Percentiles rank a stretch among this genome's conserved stretches.
Evolutionary conservation across 768 basidiomycete species (phyloP).

Genomic region (Termitomyces sp.): DNA sequence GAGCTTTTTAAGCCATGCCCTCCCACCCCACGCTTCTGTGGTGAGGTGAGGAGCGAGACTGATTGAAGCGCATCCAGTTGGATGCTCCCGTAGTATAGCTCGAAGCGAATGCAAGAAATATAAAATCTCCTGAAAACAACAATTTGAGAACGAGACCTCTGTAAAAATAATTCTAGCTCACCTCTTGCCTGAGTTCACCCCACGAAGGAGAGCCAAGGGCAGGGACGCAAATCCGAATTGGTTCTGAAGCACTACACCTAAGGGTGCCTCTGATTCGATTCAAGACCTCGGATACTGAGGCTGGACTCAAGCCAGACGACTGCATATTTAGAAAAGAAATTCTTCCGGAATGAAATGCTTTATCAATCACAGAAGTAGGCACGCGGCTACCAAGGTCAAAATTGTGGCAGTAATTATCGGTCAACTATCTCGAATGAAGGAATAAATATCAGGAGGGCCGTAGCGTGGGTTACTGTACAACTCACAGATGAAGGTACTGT

Average conservation of each 20-base stretch:
- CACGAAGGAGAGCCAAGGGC: slow-evolving; percentile 59
- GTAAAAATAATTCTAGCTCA: slow-evolving; percentile 24
- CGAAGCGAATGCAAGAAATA: slow-evolving; percentile 71
- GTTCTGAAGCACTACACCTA: slow-evolving; percentile 14
- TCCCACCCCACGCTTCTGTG: slow-evolving; percentile 50
- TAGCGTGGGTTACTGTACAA: slow-evolving; percentile 11
- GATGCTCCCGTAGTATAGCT: slow-evolving; percentile 47
- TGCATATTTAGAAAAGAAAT: slow-evolving; percentile 23
- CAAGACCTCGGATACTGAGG: slow-evolving; percentile 17
- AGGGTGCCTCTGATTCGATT: slow-evolving; percentile 25
- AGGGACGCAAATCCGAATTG: slow-evolving; percentile 58
- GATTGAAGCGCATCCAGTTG: slow-evolving; percentile 61
- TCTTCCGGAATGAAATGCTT: slow-evolving; percentile 32
- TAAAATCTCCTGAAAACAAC: slow-evolving; percentile 50
- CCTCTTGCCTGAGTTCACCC: slow-evolving; percentile 58
- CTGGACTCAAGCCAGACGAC: slow-evolving; percentile 2
- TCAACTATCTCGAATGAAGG: slow-evolving; percentile 28
- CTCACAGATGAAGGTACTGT: slow-evolving; percentile 54
- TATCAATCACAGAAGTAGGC: slow-evolving; percentile 43
- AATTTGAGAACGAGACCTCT: background rate
- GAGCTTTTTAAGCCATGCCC: slow-evolving; percentile 72
- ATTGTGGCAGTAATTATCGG: slow-evolving; percentile 58
- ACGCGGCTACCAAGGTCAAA: slow-evolving; percentile 72
- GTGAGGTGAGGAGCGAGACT: slow-evolving; percentile 63
- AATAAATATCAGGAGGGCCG: background rate